Evolutionary conservation across 495 filamentous ascomycete genomes (phyloP), one percentile per base, ranked within the genome.

Genomic region (Parmelia sp.): DNA sequence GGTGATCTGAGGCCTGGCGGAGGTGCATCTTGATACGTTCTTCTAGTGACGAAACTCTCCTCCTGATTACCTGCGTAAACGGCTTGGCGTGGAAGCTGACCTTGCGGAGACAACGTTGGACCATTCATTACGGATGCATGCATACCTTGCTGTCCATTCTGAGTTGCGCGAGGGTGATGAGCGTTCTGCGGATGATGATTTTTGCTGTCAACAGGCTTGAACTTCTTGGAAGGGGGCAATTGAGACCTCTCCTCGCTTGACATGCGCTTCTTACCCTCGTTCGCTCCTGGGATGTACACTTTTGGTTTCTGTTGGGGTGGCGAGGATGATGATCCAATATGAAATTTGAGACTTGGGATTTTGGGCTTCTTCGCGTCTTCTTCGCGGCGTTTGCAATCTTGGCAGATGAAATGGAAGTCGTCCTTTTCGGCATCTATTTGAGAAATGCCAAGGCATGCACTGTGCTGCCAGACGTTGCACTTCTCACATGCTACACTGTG

Each of bases 381-480:
- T 62, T 83, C 86, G 47, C 84, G 85, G 55, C 81, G 81, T 69
- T 84, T 83, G 76, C 94, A 98, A 57, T 85, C 83, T 29, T 78
- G 78, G 76, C 94, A 98, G 59, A 96, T 77, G 72, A 96, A 96
- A 61, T 90, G 86, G 72, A 96, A 97, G 68, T 95, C 88, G 17
- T 92, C 90, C 55, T 85, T 79, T 60, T 96, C 91, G 9, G 90
- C 93, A 63, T 90, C 88, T 55, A 80, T 79, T 64, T 90, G 82
- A 15, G 80, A 81, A 63, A 97, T 89, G 37, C 86, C 89, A 58
- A 96, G 84, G 70, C 94, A 98, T 57, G 86, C 88, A 78, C 89
- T 93, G 70, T 97, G 94, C 72, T 97, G 93, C 94, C 94, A 98
- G 25, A 96, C 86, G 72, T 89, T 94, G 80, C 94, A 98, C 57